phyloP scores from a whole-genome alignment of 129 eudicot species.

The Chrysanthemum lavandulifolium region DNA sequence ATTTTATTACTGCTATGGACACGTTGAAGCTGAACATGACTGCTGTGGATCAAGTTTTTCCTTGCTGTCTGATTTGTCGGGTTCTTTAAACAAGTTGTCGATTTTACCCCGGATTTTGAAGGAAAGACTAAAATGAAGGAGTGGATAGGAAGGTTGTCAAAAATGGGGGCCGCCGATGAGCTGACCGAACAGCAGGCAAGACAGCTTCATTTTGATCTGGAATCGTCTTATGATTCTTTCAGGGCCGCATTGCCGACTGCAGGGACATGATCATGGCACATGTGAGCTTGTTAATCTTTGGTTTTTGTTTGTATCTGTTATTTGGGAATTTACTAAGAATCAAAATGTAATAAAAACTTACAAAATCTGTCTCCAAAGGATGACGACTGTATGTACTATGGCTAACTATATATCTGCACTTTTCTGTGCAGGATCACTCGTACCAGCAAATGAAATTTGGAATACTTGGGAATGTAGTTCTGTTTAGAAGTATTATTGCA shows the following conservation, averaged over 20 bases:
- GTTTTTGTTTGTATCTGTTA: not conserved
- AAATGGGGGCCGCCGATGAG: conserved; percentile 89
- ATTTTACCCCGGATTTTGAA: conserved; percentile 80
- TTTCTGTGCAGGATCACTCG: not conserved
- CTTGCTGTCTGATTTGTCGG: conserved; percentile 62
- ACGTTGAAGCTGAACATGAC: conserved; percentile 84
- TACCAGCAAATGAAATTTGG: not conserved
- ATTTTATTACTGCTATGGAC: conserved; percentile 91
- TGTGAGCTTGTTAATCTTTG: not conserved
- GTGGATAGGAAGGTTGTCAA: conserved; percentile 68
- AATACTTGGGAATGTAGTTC: not conserved
- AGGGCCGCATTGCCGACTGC: conserved; percentile 89
- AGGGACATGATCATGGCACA: conserved; percentile 30
- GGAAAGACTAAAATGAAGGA: conserved; percentile 87
- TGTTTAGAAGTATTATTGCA: not conserved
- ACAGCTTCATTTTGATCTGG: conserved; percentile 75
- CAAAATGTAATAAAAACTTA: not conserved
- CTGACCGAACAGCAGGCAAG: conserved; percentile 90
- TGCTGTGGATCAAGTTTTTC: conserved; percentile 93
- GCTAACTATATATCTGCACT: no score
- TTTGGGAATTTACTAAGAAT: not conserved
- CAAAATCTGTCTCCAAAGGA: not conserved
- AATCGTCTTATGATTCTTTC: conserved; percentile 87
- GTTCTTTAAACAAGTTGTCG: conserved; percentile 66
- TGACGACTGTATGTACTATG: no score